A percentile compares a stretch with the other conserved stretches of the same genome.
Evolutionary conservation across 257 asterid genomes (phyloP).

Genomic region (Solanum chmielewskii): DNA sequence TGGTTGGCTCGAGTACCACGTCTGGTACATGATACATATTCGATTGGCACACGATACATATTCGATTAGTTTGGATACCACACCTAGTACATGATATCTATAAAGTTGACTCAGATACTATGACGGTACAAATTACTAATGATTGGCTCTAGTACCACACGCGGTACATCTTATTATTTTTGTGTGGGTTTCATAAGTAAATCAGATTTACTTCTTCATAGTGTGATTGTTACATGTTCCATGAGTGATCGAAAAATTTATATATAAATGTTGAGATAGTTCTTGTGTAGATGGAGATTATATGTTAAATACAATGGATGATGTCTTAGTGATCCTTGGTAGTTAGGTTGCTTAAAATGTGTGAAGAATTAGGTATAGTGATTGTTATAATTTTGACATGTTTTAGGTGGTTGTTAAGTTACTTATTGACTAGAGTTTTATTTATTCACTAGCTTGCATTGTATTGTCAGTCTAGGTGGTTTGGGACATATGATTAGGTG

Average conservation of each 20-base stretch:
- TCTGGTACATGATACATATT: too few species aligned
- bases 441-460: background rate
- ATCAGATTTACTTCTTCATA: too few species aligned
- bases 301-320: background rate
- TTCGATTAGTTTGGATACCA: background rate
- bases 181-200: too few species aligned
- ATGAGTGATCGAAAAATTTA: background rate
- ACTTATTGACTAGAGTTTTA: background rate
- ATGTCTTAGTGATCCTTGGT: background rate
- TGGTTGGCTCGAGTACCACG: background rate
- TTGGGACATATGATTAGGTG: background rate
- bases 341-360: background rate
- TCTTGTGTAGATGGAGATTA: background rate
- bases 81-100: background rate
- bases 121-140: background rate
- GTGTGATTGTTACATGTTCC: background rate
- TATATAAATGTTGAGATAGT: too few species aligned
- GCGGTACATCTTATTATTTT: too few species aligned
- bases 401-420: background rate
- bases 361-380: background rate
- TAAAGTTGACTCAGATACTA: too few species aligned
- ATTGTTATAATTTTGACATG: background rate
- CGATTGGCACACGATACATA: background rate
- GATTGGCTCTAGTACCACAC: too few species aligned
- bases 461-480: background rate